Evolutionary conservation across 2,329 filamentous ascomycete genomes (phyloP), one percentile per base, ranked within the genome.

Genomic region (Biscogniauxia mediterranea): DNA sequence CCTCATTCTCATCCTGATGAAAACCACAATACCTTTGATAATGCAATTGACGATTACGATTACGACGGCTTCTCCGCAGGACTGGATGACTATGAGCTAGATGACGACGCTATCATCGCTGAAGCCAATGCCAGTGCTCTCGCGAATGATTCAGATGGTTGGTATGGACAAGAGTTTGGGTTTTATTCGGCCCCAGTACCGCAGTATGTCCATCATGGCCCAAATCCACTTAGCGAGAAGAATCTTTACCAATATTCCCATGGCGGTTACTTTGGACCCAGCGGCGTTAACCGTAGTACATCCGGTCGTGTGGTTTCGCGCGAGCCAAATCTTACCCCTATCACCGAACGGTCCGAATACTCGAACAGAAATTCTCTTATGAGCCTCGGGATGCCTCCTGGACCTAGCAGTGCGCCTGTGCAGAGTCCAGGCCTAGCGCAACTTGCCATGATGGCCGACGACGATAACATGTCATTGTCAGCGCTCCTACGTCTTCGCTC

Each of bases 161-260:
- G 95, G 79, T 99, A 99, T 71, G 95, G 95, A 0, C 89, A 93
- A 68, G 95, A 99, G 74, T 99, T 99, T 71, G 93, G 93, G 0
- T 99, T 99, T 75, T 99, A 97, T 74, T 92, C 93, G 1, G 80
- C 82, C 1, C 84, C 85, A 0, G 67, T 77, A 5, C 73, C 73
- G 17, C 74, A 77, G 11, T 62, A 61, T 62, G 61, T 58, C 52
- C 66, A 68, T 38, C 64, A 58, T 61, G 58, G 38, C 13, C 55
- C 69, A n/a, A 71, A 57, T 23, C 56, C 64, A 1, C 70, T 75
- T 6, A 75, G 66, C 19, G 72, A 74, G 50, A 75, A 78, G 46
- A 77, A 77, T 46, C 73, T 79, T 7, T 83, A 81, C 49, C 79
- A 90, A 58, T 91, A 89, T 68, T 84, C 87, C 15, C 90, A 92